These are phyloP conservation scores for Fennellomyces sp. DNA, from an alignment of 371 early-diverging fungal genomes.

Conservation along the genomic window DNA sequence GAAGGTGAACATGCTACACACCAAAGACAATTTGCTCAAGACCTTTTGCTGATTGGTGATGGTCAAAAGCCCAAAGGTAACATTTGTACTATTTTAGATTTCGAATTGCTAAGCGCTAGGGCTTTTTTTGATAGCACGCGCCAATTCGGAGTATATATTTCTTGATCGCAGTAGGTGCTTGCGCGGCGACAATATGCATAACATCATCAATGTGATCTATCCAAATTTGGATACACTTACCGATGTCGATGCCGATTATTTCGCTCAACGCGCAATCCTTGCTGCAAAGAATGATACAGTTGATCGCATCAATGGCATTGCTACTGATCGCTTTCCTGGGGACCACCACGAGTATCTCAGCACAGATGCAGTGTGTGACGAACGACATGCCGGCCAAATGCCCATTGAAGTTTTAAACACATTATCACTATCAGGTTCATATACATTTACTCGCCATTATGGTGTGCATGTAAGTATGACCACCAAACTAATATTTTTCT, in stretches of 20 bases:
- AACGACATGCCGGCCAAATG: neutral
- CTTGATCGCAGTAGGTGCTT: too few species aligned
- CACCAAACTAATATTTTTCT: neutral
- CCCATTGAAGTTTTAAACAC: neutral
- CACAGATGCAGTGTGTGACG: neutral
- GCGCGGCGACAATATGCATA: too few species aligned
- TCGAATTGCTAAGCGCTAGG: too few species aligned
- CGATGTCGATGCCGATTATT: neutral
- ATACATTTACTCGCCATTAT: neutral
- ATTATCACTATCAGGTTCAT: neutral
- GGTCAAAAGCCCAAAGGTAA: too few species aligned
- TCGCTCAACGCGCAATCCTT: constrained; percentile 1
- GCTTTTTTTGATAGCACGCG: too few species aligned
- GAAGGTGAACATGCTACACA: too few species aligned
- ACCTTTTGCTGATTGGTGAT: too few species aligned
- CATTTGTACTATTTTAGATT: too few species aligned
- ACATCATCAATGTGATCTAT: neutral
- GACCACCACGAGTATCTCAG: neutral
- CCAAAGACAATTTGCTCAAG: too few species aligned
- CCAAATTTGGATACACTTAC: neutral
- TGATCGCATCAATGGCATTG: neutral
- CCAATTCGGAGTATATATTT: too few species aligned
- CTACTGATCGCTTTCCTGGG: neutral
- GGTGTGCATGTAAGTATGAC: neutral
- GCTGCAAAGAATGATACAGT: neutral